Conservation (phyloP, 805 yeast genomes). For the Schwanniomyces sp. region DNA sequence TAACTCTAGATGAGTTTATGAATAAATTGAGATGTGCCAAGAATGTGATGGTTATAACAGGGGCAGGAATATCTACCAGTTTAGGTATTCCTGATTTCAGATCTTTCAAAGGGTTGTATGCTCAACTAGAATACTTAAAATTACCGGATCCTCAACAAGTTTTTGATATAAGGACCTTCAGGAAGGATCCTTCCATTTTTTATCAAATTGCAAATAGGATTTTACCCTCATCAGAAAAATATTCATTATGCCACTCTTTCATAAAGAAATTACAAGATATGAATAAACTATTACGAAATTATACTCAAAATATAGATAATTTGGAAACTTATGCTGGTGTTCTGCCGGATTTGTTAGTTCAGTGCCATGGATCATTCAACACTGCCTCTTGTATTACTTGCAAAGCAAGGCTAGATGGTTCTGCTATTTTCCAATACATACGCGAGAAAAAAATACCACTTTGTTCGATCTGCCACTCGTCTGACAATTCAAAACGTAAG, state of each 20-base stretch:
- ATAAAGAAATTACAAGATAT: constrained; percentile 71
- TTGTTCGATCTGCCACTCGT: constrained; percentile 62
- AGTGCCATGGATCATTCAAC: constrained; percentile 93
- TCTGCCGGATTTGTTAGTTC: constrained; percentile 63
- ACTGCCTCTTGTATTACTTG: constrained; percentile 84
- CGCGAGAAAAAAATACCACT: constrained; percentile 60
- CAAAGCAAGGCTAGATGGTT: constrained; percentile 64
- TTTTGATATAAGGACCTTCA: constrained; percentile 71
- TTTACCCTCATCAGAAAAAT: constrained; percentile 67
- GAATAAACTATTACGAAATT: constrained; percentile 75
- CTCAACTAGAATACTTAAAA: constrained; percentile 65
- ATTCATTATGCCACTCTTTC: constrained; percentile 80
- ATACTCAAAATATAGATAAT: constrained; percentile 90
- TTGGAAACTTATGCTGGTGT: constrained; percentile 82
- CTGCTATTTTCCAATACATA: constrained; percentile 58
- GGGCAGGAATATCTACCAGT: constrained; percentile 91
- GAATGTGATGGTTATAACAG: constrained; percentile 74
- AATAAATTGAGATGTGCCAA: constrained; percentile 14
- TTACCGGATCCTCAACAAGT: constrained; percentile 89
- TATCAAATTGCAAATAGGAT: constrained; percentile 86
- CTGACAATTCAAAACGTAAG: constrained; percentile 9
- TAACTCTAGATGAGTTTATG: constrained; percentile 12
- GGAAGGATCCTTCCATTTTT: constrained; percentile 74
- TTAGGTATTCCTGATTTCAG: constrained; percentile 92
- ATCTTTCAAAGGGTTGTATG: constrained; percentile 82